A percentile compares a stretch with the other conserved stretches of the same genome.
Conservation (phyloP, 164 flowering plant species). For the Piper longum region DNA sequence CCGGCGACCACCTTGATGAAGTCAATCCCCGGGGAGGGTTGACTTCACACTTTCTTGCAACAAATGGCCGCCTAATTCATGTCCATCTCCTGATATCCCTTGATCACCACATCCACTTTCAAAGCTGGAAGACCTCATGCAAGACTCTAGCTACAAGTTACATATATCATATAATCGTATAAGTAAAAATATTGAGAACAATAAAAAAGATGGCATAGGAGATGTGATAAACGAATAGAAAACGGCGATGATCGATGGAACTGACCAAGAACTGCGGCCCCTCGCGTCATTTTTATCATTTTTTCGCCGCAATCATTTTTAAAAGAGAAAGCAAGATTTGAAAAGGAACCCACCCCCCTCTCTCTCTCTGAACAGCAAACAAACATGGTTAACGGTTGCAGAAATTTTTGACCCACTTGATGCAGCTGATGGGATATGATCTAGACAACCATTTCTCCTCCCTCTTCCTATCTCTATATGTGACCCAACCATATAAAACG, state of each 20-base stretch:
- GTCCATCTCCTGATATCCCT: no score
- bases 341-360: background rate
- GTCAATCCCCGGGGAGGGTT: no score
- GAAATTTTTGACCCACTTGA: constrained; percentile 17
- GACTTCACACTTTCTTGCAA: no score
- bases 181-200: no score
- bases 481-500: constrained; percentile 15
- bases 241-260: constrained; percentile 8
- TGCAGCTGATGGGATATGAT: constrained; percentile 3
- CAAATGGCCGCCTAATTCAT: no score
- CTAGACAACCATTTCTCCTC: constrained; percentile 9
- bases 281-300: constrained; percentile 43
- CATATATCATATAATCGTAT: no score
- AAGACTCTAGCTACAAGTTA: no score
- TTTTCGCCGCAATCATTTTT: constrained; percentile 8
- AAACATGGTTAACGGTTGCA: constrained; percentile 8
- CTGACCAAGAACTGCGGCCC: constrained; percentile 63
- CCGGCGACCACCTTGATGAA: no score
- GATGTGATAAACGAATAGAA: background rate
- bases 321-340: background rate
- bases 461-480: constrained; percentile 11
- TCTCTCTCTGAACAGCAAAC: background rate
- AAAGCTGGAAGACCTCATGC: no score
- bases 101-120: no score
- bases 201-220: no score